These are phyloP conservation scores for Capillidium rhysosporum DNA, from an alignment of 371 early-diverging fungal species.

Conservation along the genomic window DNA sequence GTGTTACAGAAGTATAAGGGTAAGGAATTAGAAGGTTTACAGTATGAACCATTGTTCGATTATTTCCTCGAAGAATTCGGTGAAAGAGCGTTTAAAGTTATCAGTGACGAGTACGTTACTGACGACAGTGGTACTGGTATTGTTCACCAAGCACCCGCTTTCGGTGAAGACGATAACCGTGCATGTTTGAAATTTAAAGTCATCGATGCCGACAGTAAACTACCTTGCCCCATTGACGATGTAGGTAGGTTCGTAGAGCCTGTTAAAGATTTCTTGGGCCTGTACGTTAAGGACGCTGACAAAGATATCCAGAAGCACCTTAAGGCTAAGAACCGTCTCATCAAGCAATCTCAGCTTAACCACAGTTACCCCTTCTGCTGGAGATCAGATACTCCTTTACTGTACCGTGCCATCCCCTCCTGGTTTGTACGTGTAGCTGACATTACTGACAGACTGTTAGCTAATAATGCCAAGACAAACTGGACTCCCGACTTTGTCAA, in stretches of 20 bases:
- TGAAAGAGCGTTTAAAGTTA: constrained; percentile 71
- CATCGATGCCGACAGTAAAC: constrained; percentile 64
- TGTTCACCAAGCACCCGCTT: constrained; percentile 99
- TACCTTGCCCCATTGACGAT: constrained; percentile 94
- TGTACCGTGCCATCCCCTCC: constrained; percentile 96
- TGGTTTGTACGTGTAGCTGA: constrained; percentile 97
- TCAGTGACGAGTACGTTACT: constrained; percentile 87
- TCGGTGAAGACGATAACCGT: constrained; percentile 99
- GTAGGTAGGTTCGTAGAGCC: constrained; percentile 72
- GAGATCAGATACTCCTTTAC: constrained; percentile 95
- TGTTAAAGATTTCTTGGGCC: constrained; percentile 69
- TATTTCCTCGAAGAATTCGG: constrained; percentile 55
- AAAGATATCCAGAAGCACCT: constrained; percentile 86
- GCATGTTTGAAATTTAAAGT: constrained; percentile 74
- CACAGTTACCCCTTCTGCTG: constrained; percentile 96
- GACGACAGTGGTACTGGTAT: constrained; percentile 98
- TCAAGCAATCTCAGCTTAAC: constrained; percentile 70
- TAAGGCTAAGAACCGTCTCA: constrained; percentile 64
- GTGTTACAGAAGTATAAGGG: constrained; percentile 70
- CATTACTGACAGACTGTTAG: constrained; percentile 66
- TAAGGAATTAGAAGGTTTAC: constrained; percentile 61
- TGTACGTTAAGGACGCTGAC: constrained; percentile 96
- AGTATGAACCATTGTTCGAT: constrained; percentile 85
- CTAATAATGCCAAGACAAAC: constrained; percentile 76
- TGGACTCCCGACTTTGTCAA: constrained; percentile 98